Base-by-base conservation (phyloP, 768 basidiomycete genomes). In the Hemileccinum rubropunctum region DNA sequence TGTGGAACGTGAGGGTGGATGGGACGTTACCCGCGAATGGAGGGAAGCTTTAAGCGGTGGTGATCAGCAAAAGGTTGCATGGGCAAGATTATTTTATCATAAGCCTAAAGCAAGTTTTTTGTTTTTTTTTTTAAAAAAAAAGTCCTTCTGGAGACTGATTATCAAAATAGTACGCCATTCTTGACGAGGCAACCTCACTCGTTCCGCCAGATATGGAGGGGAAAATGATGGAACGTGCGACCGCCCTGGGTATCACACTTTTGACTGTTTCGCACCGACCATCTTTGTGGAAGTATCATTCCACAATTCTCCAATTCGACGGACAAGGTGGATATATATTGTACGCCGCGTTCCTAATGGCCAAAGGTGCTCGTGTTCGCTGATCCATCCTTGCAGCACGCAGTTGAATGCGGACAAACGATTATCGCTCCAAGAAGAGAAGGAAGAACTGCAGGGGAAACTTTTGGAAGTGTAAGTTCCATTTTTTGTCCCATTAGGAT, bases 81-180 rank as follows among this genome's bases (percentile, higher is more conserved):
- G 95, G 93, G 95, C 93, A 12, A 75, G 95, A 58, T 68, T 99
- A 58, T 99, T 98, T 65, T 99, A 99, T 67, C 95, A 98, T 64
- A 75, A 79, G 50, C 95, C 95, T 10, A 95, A 92, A 79, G 92
- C 84, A 54, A 56, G 76, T 63, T 4, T 57, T 17, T 45, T 15
- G 38, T 18, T 33, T 38, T 40, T 18, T n/a, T n/a, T n/a, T n/a
- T n/a, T n/a, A n/a, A n/a, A n/a, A n/a, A n/a, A 35, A 3, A 15
- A 32, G 12, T 21, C 20, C 6, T 18, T 32, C 39, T 27, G 34
- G 34, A 45, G 49, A 33, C 48, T 47, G 37, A 50, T 28, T 26
- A 26, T 35, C n/a, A 51, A 26, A 20, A 14, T 58, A 95, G 92
- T 98, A 95, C 59, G 95, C 95, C 11, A 93, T 98, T 50, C 75